Conservation (phyloP, 2,329 filamentous ascomycete species). For the Phaeoacremonium minimum region DNA sequence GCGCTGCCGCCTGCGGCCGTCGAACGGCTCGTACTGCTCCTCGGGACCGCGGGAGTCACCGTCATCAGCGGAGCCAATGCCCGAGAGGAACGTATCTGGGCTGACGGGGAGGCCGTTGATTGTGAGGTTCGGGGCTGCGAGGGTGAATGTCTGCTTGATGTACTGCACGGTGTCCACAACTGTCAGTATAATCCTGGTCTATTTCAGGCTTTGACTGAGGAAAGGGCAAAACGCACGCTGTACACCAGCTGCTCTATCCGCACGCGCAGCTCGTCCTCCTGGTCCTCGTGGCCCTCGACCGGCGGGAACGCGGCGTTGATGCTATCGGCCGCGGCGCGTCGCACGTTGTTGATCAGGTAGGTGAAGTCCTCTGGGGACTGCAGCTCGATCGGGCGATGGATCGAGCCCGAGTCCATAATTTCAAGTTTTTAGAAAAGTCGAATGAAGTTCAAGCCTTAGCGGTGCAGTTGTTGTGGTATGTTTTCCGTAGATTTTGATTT, state of each 20-base stretch:
- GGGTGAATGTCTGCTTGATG: slow-evolving; percentile 55
- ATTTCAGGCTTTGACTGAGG: neutral
- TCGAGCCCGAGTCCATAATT: slow-evolving; percentile 24
- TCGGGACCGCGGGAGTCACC: slow-evolving; percentile 22
- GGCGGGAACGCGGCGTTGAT: slow-evolving; percentile 66
- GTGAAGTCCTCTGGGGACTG: slow-evolving; percentile 70
- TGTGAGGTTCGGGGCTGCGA: slow-evolving; percentile 54
- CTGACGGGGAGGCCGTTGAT: slow-evolving; percentile 57
- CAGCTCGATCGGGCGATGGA: slow-evolving; percentile 73
- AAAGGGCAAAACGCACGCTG: slow-evolving; percentile 36
- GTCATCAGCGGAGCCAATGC: slow-evolving; percentile 11
- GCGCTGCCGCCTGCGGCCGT: slow-evolving; percentile 52
- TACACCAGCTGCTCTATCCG: slow-evolving; percentile 57
- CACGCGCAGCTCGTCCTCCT: slow-evolving; percentile 52
- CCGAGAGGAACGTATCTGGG: slow-evolving; percentile 28
- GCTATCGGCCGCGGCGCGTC: slow-evolving; percentile 62
- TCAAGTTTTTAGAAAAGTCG: neutral
- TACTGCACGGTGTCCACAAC: slow-evolving; percentile 36
- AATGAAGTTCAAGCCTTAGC: too few species aligned
- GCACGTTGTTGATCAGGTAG: slow-evolving; percentile 66
- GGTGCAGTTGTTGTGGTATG: too few species aligned
- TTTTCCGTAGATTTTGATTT: too few species aligned
- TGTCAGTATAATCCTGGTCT: neutral
- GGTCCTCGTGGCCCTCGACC: slow-evolving; percentile 39
- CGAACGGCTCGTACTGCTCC: slow-evolving; percentile 54